A percentile compares a stretch with the other conserved stretches of the same genome.
These are phyloP conservation scores for Colletotrichum sublineola DNA, from an alignment of 2,329 filamentous ascomycete species.

Conservation along the genomic window DNA sequence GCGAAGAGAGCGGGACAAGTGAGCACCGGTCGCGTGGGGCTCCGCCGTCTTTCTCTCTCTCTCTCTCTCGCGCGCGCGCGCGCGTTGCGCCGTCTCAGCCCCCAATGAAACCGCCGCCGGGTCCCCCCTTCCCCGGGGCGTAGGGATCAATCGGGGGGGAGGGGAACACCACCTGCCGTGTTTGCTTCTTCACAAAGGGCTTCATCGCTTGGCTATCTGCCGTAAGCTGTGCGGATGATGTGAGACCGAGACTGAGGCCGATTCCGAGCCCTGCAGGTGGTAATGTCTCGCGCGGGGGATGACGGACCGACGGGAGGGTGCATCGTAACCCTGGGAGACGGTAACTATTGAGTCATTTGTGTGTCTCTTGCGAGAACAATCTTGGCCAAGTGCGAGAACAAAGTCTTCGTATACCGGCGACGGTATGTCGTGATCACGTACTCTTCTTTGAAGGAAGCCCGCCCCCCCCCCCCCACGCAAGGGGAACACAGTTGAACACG, in stretches of 20 bases:
- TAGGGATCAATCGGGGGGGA: neutral
- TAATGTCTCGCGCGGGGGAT: neutral
- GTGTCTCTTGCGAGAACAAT: neutral
- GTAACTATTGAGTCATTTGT: neutral
- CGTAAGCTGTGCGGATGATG: neutral
- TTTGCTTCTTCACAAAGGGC: neutral
- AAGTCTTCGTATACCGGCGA: neutral
- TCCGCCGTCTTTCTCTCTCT: neutral
- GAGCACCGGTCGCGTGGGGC: neutral
- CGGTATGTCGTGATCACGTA: too few species aligned
- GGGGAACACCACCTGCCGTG: neutral
- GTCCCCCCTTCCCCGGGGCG: neutral
- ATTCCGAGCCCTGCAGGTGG: neutral
- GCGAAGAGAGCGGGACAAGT: neutral
- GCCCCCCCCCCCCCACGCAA: neutral
- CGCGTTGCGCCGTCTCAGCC: neutral
- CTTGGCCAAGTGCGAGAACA: too few species aligned
- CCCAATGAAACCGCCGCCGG: neutral
- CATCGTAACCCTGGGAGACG: neutral
- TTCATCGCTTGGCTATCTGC: neutral
- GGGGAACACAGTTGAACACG: neutral
- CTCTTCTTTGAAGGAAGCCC: neutral
- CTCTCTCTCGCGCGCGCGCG: too few species aligned
- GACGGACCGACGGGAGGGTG: neutral
- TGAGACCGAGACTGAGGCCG: neutral